Base-by-base conservation (phyloP, 495 filamentous ascomycete genomes). In the Trichoderma gamsii region DNA sequence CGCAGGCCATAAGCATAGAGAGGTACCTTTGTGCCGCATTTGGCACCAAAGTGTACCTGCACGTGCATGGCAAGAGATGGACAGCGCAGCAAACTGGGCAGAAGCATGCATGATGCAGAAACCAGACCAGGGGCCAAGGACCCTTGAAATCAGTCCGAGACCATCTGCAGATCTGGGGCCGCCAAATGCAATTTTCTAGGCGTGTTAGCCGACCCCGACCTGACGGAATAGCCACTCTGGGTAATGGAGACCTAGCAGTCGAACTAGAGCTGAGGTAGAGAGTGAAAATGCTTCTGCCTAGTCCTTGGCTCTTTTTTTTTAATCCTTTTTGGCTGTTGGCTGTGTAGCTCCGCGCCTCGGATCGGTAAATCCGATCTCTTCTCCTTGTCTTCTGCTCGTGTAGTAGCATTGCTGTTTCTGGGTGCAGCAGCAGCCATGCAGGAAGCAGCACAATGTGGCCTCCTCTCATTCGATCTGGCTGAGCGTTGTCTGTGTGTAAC, bases 321-420 rank as follows among this genome's bases (percentile, higher is more conserved):
- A n/a, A 11, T 61, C 11, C 11, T 61, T 29, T 18, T 29, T 61
- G 56, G 16, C 27, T 61, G 27, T 61, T 32, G 23, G 12, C 16
- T 61, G 8, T 29, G 9, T 9, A 5, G 56, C 56, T 61, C 27
- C 56, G 23, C 56, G 12, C n/a, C 9, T 32, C 49, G 49, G 49
- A 21, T 61, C 56, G 56, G 56, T 61, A 12, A 61, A 61, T 61
- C 56, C 56, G 56, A 61, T 27, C 56, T 25, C 21, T 56, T n/a
- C 8, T 56, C 23, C 1, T 56, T 25, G 21, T 25, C 23, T 56
- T 49, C 15, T 49, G 4, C 44, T 16, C 1, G 43, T 44, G 43
- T 44, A 44, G 15, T 16, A n/a, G 44, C 5, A 49, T n/a, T n/a
- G 44, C 44, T 16, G 44, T 15, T n/a, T 49, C 44, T 49, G 13